Conservation (phyloP, 192 early-diverging fungal species). For the Lunasporangiospora selenospora region DNA sequence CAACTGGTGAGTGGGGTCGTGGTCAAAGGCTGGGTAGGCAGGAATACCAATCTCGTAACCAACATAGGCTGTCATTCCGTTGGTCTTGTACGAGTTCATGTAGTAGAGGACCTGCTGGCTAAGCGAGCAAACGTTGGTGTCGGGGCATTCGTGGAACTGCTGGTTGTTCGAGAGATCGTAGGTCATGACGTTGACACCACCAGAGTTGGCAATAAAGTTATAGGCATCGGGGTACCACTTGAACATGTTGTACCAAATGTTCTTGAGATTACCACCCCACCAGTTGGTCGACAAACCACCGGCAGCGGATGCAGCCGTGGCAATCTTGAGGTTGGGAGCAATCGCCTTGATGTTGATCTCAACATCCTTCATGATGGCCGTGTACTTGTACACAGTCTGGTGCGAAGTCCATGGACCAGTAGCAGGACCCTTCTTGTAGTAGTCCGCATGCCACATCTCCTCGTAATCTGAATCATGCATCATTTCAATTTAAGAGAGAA, state of each 20-base stretch:
- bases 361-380: slow-evolving; percentile 40
- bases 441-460: slow-evolving; percentile 49
- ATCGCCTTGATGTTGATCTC: slow-evolving; percentile 36
- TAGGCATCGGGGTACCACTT: slow-evolving; percentile 43
- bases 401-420: slow-evolving; percentile 41
- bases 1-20: slow-evolving; percentile 39
- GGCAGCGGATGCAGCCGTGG: slow-evolving; percentile 39
- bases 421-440: slow-evolving; percentile 29
- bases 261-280: slow-evolving; percentile 50
- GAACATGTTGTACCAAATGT: slow-evolving; percentile 45
- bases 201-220: slow-evolving; percentile 23
- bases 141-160: slow-evolving; percentile 41
- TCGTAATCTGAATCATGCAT: slow-evolving; percentile 40
- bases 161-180: slow-evolving; percentile 42
- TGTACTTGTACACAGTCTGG: slow-evolving; percentile 47
- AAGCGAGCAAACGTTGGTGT: slow-evolving; percentile 20
- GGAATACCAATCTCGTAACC: slow-evolving; percentile 48
- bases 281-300: slow-evolving; percentile 47
- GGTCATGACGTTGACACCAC: slow-evolving; percentile 46
- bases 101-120: slow-evolving; percentile 42
- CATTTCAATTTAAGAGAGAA: background rate
- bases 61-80: slow-evolving; percentile 28
- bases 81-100: slow-evolving; percentile 35
- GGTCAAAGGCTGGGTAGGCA: slow-evolving; percentile 32
- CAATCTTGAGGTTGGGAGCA: slow-evolving; percentile 14